Evolutionary conservation across 345 rosid species (phyloP).

Genomic region (Rhodamnia argentea): DNA sequence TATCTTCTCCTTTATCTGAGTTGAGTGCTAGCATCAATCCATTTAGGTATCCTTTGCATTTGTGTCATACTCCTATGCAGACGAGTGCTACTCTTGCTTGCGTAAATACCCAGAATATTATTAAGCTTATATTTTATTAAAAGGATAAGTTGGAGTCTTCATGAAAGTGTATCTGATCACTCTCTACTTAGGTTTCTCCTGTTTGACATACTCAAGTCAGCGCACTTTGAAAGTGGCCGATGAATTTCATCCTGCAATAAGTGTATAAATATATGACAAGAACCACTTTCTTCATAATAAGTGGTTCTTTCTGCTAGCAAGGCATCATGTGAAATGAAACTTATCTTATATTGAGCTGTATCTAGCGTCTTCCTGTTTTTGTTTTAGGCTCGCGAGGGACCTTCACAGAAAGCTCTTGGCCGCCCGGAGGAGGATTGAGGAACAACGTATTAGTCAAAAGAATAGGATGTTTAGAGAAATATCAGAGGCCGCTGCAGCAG

Average conservation of each 20-base stretch:
- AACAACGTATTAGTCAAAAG: conserved; percentile 36
- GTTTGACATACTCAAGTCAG: not conserved
- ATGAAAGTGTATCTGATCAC: not conserved
- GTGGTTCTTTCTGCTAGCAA: not conserved
- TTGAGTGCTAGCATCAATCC: not conserved
- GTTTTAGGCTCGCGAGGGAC: conserved; percentile 50
- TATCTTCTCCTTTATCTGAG: not conserved
- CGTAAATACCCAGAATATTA: not conserved
- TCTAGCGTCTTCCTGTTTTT: not conserved
- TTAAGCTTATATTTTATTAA: not conserved
- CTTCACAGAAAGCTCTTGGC: conserved; percentile 40
- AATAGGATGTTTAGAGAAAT: conserved; percentile 41
- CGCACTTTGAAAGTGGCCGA: not conserved
- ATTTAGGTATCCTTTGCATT: not conserved
- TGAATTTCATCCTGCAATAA: not conserved
- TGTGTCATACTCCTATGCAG: not conserved
- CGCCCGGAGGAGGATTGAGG: conserved; percentile 38
- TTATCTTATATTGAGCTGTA: not conserved
- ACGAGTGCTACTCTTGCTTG: not conserved
- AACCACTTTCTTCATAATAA: not conserved
- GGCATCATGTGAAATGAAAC: not conserved
- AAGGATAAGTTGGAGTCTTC: not conserved
- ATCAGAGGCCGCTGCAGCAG: conserved; percentile 41
- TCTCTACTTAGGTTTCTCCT: not conserved
- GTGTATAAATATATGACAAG: not conserved